A percentile compares a stretch with the other conserved stretches of the same genome.
phyloP scores from a whole-genome alignment of 331 rosid genomes.

The Quercus lobata region DNA sequence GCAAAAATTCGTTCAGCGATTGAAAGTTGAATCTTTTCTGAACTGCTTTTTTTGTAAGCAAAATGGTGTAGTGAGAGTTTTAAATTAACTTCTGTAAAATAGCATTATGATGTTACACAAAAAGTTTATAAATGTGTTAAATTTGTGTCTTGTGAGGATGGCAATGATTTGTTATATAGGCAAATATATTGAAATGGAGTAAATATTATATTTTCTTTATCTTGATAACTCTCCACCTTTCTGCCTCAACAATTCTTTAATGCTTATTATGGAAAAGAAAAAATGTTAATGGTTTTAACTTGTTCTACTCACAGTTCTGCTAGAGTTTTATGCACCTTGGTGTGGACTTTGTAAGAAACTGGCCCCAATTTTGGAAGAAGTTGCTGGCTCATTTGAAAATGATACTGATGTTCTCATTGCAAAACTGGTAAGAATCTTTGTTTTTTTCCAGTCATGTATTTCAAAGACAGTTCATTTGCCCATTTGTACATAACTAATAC shows the following conservation, averaged over 20 bases:
- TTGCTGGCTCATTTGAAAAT: constrained; percentile 61
- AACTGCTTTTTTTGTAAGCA: too few species aligned
- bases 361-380: constrained; percentile 83
- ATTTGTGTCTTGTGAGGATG: too few species aligned
- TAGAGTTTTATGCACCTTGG: constrained; percentile 85
- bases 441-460: background rate
- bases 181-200: too few species aligned
- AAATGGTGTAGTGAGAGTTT: too few species aligned
- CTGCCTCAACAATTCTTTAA: background rate
- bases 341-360: constrained; percentile 69
- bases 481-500: background rate
- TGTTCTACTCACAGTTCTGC: constrained; percentile 45
- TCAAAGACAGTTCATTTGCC: background rate
- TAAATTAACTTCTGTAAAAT: too few species aligned
- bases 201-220: background rate
- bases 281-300: background rate
- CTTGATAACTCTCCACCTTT: background rate
- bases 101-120: too few species aligned
- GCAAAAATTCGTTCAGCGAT: too few species aligned
- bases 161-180: too few species aligned
- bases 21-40: too few species aligned
- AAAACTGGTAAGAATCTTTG: constrained; percentile 56
- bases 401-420: constrained; percentile 67
- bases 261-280: background rate
- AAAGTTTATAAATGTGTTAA: too few species aligned